Base-by-base conservation (phyloP, 257 asterid species). In the Solanum phureja region DNA sequence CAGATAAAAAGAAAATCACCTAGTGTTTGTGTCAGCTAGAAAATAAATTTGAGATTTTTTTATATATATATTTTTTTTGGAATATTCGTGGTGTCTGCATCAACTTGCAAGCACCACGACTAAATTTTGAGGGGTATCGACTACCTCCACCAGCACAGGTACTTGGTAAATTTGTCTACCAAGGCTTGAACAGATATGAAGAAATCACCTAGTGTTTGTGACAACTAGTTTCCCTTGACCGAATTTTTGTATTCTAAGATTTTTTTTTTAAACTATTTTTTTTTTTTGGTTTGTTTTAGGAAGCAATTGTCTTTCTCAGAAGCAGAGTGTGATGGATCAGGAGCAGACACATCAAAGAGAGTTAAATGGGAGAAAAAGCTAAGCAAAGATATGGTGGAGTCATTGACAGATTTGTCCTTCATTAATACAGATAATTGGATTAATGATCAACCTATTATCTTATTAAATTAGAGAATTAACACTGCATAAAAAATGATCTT, bases 351-450 rank as follows among this genome's bases (percentile, higher is more conserved):
- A 5, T 74, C 88, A 21, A 81, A 83, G 37, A 90, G 98, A 46
- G 96, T 94, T 87, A 73, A 42, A 66, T 94, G 98, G 96, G 90
- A 46, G 35, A 31, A 27, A 31, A 24, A 44, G 33, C 66, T 86
- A 38, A 86, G 58, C 73, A 29, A 1, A 33, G 2, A 23, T 44
- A 23, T 40, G 74, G 71, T 92, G 91, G 56, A 60, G 12, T 68
- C 66, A 10, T 58, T 94, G 42, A 87, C 87, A 6, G 89, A 92
- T 88, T 85, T 88, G 42, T 86, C 94, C 8, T 94, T 86, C 85
- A 87, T 94, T 82, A 93, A 93, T 77, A 82, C 83, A 52, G 92
- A 92, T 69, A 94, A 92, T 1, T 92, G 97, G 96, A 83, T 89
- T 68, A 89, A 18, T 29, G 85, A 21, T 23, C 88, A 89, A 38